Base-by-base conservation (phyloP, 768 basidiomycete genomes). In the Pleurotus platypus region DNA sequence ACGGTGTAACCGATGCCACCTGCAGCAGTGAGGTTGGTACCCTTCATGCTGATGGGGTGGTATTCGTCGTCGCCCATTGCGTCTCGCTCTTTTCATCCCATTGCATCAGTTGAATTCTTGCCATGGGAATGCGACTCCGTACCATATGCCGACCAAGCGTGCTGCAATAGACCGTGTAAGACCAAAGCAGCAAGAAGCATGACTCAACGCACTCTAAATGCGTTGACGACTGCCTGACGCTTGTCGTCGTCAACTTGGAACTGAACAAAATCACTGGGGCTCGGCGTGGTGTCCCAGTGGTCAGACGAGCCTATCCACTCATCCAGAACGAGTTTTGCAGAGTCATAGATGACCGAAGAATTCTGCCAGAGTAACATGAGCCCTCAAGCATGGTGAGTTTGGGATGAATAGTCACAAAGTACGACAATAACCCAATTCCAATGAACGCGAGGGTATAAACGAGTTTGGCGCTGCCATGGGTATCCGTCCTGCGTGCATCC, bases 41-140 rank as follows among this genome's bases (percentile, higher is more conserved):
- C 95, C 24, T 71, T 72, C 49, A 78, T 78, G 53, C 80, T 80
- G 20, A 98, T 78, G 0, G 95, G 94, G 64, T 96, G 92, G 64
- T 93, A 97, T 69, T 96, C 92, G 73, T 97, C 94, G 56, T 80
- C 80, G 1, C 94, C 94, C 84, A 92, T 94, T 1, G 94, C 94
- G 67, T 97, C 86, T 46, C 84, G 75, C 73, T 94, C 93, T 94
- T 72, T 45, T 26, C 49, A 4, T 49, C 49, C 49, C 50, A 27
- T 27, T 40, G 57, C 55, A 63, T 56, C 22, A 57, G 48, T 54
- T 49, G 5, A 46, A n/a, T 9, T 5, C n/a, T 8, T 7, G 57
- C 22, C 45, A 15, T 35, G 4, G 9, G 18, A 59, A 55, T 9
- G 46, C 8, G 35, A 16, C 6, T 58, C 70, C 75, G 54, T 59